Base-by-base conservation (phyloP, 148 eudicot genomes). In the Limonium bicolor region DNA sequence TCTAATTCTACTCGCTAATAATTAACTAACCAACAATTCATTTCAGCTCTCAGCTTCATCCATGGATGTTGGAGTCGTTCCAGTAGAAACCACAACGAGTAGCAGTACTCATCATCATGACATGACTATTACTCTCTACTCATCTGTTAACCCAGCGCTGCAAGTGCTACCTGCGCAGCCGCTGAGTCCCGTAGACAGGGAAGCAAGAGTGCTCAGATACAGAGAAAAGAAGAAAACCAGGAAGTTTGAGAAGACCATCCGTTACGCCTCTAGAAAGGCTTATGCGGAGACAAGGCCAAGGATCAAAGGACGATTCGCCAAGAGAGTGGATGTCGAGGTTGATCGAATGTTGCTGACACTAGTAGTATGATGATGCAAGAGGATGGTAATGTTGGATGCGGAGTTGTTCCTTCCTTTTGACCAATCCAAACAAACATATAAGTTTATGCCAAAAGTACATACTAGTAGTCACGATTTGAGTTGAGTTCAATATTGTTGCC, bases 221-320 rank as follows among this genome's bases (percentile, higher is more conserved):
- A 64, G 82, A 58, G 99, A 90, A 55, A 90, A 90, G 77, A 84
- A 80, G 73, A 90, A 90, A 61, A 75, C 39, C 0, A 64, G 99
- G 23, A 90, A 76, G 54, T 90, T 84, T 28, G 95, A 84, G 66
- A 90, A 90, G 70, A 90, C 93, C 2, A 90, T 90, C 2, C 70
- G 99, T 35, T 90, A 90, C 53, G 99, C 99, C 17, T 90, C 99
- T 13, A 80, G 99, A 55, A 90, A 90, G 56, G 99, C 99, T 1
- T 90, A 90, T 49, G 99, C 99, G 21, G 99, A 90, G 61, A 90
- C 87, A 12, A 68, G 99, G 39, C 99, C 99, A 4, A 61, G 99
- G 57, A 73, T 90, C 65, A 85, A 90, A 65, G 99, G 99, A 27
- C 68, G 99, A 27, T 90, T 90, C 20, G 95, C 88, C 4, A 90